A percentile compares a stretch with the other conserved stretches of the same genome.
Conservation (phyloP, 148 eudicot genomes). For the Hydrangea macrophylla region DNA sequence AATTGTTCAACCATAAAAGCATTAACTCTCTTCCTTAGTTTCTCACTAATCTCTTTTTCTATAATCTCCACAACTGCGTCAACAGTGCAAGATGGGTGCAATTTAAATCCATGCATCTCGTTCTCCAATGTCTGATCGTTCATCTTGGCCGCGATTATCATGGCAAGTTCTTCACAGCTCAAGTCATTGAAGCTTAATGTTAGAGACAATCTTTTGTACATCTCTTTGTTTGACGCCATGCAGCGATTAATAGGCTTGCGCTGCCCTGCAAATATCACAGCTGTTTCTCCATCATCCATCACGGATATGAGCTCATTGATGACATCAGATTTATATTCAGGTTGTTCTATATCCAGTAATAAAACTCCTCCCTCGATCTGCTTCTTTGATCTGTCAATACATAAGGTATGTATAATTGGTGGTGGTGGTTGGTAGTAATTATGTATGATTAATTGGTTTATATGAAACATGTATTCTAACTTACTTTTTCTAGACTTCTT, state of each 20-base stretch:
- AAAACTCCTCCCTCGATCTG: constrained; percentile 12
- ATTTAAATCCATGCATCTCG: constrained; percentile 1
- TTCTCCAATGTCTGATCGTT: not conserved
- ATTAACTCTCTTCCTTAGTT: not conserved
- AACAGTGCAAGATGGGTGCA: constrained; percentile 5
- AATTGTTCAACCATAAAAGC: constrained; percentile 6
- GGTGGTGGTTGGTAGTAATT: not conserved
- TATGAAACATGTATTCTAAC: too few relatives aligned
- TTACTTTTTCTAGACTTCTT: too few relatives aligned
- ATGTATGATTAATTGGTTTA: too few relatives aligned
- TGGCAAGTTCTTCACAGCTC: constrained; percentile 18
- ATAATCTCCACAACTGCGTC: not conserved
- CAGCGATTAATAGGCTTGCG: constrained; percentile 4
- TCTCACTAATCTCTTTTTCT: not conserved
- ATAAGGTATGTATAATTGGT: too few relatives aligned
- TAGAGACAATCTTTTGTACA: constrained; percentile 15
- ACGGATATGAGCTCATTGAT: constrained; percentile 5
- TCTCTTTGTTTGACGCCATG: constrained; percentile 11
- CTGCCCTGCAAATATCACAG: constrained; percentile 15
- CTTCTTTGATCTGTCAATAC: constrained; percentile 14
- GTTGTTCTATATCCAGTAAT: constrained; percentile 4
- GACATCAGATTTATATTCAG: not conserved
- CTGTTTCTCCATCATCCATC: constrained; percentile 12
- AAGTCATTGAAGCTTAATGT: constrained; percentile 14
- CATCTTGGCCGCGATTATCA: constrained; percentile 4